phyloP scores from a whole-genome alignment of 1,284 basidiomycete species.

The Porogramme epimiltina region DNA sequence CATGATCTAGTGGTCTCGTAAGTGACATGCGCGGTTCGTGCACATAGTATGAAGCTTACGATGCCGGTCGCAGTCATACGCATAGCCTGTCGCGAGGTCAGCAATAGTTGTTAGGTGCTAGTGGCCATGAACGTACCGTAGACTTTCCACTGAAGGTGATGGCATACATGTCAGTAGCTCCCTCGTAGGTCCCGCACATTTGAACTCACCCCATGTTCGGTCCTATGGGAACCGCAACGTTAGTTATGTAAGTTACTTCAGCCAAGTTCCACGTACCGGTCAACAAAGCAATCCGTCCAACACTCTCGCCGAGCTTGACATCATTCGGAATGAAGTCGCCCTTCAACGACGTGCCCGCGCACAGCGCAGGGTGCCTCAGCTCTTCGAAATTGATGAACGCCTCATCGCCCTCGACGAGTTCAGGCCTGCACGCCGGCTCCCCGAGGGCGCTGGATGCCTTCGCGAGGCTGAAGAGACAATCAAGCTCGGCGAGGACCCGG shows the following conservation, averaged over 20 bases:
- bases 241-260: conserved; percentile 11
- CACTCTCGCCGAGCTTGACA: conserved; percentile 81
- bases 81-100: conserved; percentile 71
- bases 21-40: background rate
- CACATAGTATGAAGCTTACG: conserved; percentile 43
- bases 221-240: no score
- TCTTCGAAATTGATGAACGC: conserved; percentile 82
- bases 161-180: conserved; percentile 51
- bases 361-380: conserved; percentile 86
- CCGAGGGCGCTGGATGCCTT: conserved; percentile 90
- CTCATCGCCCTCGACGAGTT: conserved; percentile 79
- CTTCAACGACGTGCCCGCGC: conserved; percentile 56
- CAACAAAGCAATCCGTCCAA: conserved; percentile 82
- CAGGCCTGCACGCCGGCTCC: conserved; percentile 90
- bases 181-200: conserved; percentile 80
- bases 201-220: background rate
- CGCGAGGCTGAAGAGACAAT: conserved; percentile 92
- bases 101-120: no score
- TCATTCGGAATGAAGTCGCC: conserved; percentile 94
- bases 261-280: no score
- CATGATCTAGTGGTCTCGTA: conserved; percentile 68
- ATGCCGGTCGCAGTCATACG: conserved; percentile 97
- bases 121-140: conserved; percentile 68
- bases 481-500: conserved; percentile 83
- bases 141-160: conserved; percentile 71